Conservation (phyloP, 495 filamentous ascomycete genomes). For the Neurospora sp. region DNA sequence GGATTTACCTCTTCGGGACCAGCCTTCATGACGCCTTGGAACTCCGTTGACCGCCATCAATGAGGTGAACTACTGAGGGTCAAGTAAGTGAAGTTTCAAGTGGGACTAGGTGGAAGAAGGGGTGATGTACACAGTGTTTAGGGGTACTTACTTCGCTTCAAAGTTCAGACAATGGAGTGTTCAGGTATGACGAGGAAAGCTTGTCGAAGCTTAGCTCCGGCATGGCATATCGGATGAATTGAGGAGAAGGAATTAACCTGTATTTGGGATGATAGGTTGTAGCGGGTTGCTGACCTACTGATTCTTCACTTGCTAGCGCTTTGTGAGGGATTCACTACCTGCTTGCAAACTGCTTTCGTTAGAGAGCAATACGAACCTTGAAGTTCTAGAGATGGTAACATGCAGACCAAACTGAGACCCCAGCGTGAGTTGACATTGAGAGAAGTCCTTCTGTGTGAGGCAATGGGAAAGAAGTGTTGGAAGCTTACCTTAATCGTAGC, state of each 20-base stretch:
- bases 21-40: neutral
- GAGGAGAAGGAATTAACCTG: no score
- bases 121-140: neutral
- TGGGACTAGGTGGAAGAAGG: no score
- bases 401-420: neutral
- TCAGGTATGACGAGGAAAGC: neutral
- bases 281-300: no score
- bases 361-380: no score
- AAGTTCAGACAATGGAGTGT: neutral
- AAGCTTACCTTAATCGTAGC: neutral
- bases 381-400: no score
- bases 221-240: neutral
- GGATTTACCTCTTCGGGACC: neutral
- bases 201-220: neutral
- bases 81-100: no score
- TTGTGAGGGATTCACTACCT: no score
- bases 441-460: neutral
- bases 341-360: no score
- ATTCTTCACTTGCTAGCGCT: no score
- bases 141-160: neutral
- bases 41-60: neutral
- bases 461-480: neutral
- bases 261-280: no score
- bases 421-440: neutral
- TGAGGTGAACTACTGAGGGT: neutral